A percentile compares a stretch with the other conserved stretches of the same genome.
phyloP scores from a whole-genome alignment of 1,284 basidiomycete genomes.

The Puccinia triticina region DNA sequence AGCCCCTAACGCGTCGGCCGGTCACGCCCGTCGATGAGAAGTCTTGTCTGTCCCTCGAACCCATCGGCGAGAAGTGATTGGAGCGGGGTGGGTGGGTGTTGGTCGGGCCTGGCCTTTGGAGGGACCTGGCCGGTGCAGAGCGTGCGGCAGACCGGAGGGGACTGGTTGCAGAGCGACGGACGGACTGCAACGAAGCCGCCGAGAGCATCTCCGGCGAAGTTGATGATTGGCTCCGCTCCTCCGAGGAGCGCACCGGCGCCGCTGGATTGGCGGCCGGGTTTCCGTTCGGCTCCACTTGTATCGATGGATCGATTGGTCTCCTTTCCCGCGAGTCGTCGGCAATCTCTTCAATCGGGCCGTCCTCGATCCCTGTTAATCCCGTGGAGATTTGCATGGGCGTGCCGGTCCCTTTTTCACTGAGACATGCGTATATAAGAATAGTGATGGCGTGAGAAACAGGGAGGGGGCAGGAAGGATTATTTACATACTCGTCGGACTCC shows the following conservation, averaged over 20 bases:
- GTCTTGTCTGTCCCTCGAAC: background rate
- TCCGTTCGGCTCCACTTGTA: background rate
- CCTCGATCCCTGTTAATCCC: background rate
- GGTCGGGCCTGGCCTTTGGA: background rate
- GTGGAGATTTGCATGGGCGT: background rate
- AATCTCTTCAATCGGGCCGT: background rate
- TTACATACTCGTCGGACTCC: slow-evolving; percentile 22
- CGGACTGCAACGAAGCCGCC: background rate
- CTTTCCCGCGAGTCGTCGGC: background rate
- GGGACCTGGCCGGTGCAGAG: background rate
- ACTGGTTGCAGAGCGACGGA: background rate
- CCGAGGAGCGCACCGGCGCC: background rate
- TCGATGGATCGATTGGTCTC: background rate
- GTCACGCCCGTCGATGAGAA: background rate
- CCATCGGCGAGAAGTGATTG: slow-evolving; percentile 1
- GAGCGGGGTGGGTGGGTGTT: background rate
- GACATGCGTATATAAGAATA: no score
- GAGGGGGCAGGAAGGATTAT: background rate
- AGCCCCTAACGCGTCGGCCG: background rate
- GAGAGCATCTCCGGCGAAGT: background rate
- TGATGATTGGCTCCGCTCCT: background rate
- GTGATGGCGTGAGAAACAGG: background rate
- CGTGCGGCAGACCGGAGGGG: background rate
- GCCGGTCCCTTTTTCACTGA: background rate
- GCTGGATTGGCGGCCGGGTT: background rate